Evolutionary conservation across 2,329 filamentous ascomycete genomes (phyloP).

Genomic region (Clarireedia sp.): DNA sequence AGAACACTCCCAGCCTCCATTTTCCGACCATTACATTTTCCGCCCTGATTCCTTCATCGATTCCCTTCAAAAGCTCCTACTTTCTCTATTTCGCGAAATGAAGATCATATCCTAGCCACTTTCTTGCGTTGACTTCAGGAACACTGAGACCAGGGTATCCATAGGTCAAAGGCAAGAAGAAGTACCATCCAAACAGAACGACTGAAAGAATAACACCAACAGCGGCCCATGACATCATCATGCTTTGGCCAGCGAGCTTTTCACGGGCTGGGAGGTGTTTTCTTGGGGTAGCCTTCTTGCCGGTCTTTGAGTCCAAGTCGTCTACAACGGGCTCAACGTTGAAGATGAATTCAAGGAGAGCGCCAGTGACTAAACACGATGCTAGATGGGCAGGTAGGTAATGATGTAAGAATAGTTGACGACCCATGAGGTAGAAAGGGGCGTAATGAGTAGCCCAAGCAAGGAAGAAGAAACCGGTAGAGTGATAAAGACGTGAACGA

Average conservation of each 20-base stretch:
- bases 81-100: slow-evolving; percentile 86
- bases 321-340: slow-evolving; percentile 69
- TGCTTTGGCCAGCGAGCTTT: slow-evolving; percentile 69
- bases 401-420: slow-evolving; percentile 95
- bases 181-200: slow-evolving; percentile 74
- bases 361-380: slow-evolving; percentile 81
- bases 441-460: slow-evolving; percentile 97
- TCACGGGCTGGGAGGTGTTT: slow-evolving; percentile 72
- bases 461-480: slow-evolving; percentile 97
- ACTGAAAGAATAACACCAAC: slow-evolving; percentile 58
- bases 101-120: slow-evolving; percentile 95
- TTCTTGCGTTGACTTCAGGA: slow-evolving; percentile 69
- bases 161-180: slow-evolving; percentile 92
- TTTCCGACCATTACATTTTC: slow-evolving; percentile 29
- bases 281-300: slow-evolving; percentile 38
- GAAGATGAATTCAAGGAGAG: slow-evolving; percentile 92
- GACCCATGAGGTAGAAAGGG: slow-evolving; percentile 96
- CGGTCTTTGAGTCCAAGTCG: slow-evolving; percentile 35
- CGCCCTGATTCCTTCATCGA: background rate
- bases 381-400: slow-evolving; percentile 93
- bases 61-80: background rate
- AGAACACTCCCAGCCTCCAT: slow-evolving; percentile 43
- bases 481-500: slow-evolving; percentile 92
- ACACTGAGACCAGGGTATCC: slow-evolving; percentile 83
- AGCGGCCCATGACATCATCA: slow-evolving; percentile 73